Evolutionary conservation across 345 rosid species (phyloP).

Genomic region (Murraya paniculata): DNA sequence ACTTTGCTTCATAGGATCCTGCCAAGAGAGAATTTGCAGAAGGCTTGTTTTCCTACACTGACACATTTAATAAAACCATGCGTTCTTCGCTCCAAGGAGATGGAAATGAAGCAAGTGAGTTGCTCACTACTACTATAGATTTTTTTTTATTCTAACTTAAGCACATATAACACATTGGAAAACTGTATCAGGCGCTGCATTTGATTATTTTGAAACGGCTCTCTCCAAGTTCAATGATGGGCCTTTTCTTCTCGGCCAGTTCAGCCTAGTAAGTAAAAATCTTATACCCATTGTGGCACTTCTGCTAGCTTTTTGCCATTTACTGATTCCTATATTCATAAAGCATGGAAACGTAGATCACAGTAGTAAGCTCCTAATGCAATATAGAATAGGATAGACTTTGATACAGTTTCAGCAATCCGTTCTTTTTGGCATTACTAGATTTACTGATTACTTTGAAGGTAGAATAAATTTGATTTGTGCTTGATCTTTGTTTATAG

Average conservation of each 20-base stretch:
- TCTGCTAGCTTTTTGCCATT: background rate
- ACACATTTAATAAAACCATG: constrained; percentile 40
- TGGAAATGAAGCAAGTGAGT: constrained; percentile 43
- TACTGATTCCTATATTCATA: background rate
- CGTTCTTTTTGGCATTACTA: background rate
- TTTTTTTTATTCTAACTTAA: background rate
- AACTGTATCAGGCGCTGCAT: constrained; percentile 48
- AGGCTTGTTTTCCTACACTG: constrained; percentile 53
- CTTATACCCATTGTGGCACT: background rate
- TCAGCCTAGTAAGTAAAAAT: constrained; percentile 51
- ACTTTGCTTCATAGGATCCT: constrained; percentile 47
- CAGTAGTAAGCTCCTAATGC: background rate
- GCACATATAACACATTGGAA: background rate
- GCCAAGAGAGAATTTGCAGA: constrained; percentile 67
- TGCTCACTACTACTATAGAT: background rate
- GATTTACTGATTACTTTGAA: background rate
- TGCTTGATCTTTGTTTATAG: constrained; percentile 26
- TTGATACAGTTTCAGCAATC: background rate
- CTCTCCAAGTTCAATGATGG: constrained; percentile 68
- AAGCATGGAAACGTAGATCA: background rate
- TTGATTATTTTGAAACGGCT: constrained; percentile 67
- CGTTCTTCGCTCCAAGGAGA: constrained; percentile 54
- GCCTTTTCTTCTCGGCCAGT: constrained; percentile 75
- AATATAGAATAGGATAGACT: background rate
- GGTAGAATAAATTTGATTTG: background rate